Evolutionary conservation across 805 yeast species (phyloP).

Genomic region (Candida schatavii): DNA sequence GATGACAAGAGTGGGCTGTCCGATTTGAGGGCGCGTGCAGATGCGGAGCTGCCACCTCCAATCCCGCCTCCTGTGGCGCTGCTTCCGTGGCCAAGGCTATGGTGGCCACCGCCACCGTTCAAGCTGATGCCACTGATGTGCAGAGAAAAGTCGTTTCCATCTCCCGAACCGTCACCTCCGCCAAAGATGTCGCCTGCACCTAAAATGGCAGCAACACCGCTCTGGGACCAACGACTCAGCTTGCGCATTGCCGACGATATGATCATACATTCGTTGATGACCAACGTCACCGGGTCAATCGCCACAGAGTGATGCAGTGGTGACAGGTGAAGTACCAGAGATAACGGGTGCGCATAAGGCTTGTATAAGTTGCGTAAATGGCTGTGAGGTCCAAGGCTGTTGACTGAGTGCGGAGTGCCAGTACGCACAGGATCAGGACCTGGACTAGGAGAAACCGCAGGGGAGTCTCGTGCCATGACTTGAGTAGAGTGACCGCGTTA

Average conservation of each 20-base stretch:
- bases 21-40: not conserved
- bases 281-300: constrained; percentile 76
- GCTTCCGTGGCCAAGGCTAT: not conserved
- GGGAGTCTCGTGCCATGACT: too few species aligned
- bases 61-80: not conserved
- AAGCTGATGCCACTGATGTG: not conserved
- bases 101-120: not conserved
- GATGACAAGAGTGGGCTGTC: constrained; percentile 69
- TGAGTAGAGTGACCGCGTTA: too few species aligned
- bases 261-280: constrained; percentile 83
- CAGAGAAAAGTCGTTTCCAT: constrained; percentile 7
- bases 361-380: not conserved
- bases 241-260: constrained; percentile 89
- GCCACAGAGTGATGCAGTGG: too few species aligned
- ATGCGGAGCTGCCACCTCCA: not conserved
- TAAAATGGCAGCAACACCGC: constrained; percentile 81
- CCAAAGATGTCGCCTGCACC: constrained; percentile 61
- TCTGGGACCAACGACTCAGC: constrained; percentile 59
- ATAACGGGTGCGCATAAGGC: too few species aligned
- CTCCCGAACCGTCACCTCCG: constrained; percentile 35
- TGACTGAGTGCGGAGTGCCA: not conserved
- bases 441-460: not conserved
- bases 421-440: not conserved
- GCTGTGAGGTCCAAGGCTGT: not conserved
- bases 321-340: too few species aligned